Base-by-base conservation (phyloP, 805 yeast genomes). In the Metschnikowia cubensis region DNA sequence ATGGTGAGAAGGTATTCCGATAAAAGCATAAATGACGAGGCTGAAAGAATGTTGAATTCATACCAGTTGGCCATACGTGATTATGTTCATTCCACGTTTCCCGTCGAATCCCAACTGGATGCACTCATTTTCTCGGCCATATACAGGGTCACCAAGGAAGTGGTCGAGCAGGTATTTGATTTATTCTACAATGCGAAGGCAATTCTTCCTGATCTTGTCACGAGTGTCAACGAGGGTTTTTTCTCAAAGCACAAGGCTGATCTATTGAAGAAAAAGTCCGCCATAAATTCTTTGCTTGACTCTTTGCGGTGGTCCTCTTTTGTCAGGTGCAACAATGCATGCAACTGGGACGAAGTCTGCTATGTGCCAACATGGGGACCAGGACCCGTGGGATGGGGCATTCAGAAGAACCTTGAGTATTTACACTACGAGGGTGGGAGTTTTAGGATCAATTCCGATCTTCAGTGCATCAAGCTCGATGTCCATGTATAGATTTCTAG, bases 321-420 rank as follows among this genome's bases (percentile, higher is more conserved):
- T 50, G 75, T 73, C 49, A 54, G 66, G 39, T 81, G 85, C 59
- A 56, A 69, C 0, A 47, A 58, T 2, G 61, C 57, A 3, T 81
- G 86, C 61, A 66, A 56, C 0, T 62, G 66, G 64, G 74, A 78
- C 55, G 82, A 79, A 54, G 58, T 79, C 2, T 82, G 86, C 54
- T 80, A 71, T 49, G 73, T 80, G 14, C 85, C 85, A 1, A 75
- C 83, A 0, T 81, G 85, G 85, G 68, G 86, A 76, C 58, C 56
- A 1, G 51, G 54, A 1, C 52, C 58, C 2, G 29, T 50, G 42
- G 57, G 52, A 1, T 73, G 79, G 75, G 68, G 69, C 4, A 39
- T 48, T 2, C 21, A 29, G 22, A 48, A 44, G 6, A 43, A 50
- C 4, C 21, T 36, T 20, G n/a, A 18, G 8, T 55, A 33, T n/a